A percentile compares a stretch with the other conserved stretches of the same genome.
Conservation (phyloP, 305 asterid species). For the Fraxinus xanthoxyloides region DNA sequence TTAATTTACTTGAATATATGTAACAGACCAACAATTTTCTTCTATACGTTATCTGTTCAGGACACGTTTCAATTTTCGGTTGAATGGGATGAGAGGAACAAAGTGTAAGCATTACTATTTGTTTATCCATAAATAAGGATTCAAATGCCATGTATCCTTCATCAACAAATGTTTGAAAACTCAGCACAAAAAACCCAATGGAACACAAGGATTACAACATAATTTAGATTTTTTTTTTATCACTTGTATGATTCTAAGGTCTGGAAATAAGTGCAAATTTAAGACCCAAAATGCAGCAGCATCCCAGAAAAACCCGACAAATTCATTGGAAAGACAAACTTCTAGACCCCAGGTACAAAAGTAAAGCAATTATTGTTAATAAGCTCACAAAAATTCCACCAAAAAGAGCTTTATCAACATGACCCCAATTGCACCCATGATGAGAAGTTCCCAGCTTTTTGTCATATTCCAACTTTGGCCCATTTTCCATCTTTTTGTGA, state of each 20-base stretch:
- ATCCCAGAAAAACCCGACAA: background rate
- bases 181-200: slow-evolving; percentile 10
- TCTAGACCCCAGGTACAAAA: slow-evolving; percentile 34
- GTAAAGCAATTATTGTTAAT: slow-evolving; percentile 39
- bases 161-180: background rate
- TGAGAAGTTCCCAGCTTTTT: slow-evolving; percentile 26
- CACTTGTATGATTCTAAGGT: background rate
- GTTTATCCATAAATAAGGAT: slow-evolving; percentile 21
- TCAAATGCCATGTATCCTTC: slow-evolving; percentile 1
- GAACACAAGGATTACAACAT: slow-evolving; percentile 4
- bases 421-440: slow-evolving; percentile 33
- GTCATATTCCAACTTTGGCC: slow-evolving; percentile 20
- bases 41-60: background rate
- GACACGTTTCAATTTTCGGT: slow-evolving; percentile 17
- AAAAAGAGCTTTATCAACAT: slow-evolving; percentile 51
- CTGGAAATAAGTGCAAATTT: background rate
- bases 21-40: slow-evolving; percentile 20
- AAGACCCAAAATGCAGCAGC: background rate
- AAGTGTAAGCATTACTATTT: slow-evolving; percentile 22
- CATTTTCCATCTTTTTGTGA: slow-evolving; percentile 27
- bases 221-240: background rate
- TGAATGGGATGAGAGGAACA: slow-evolving; percentile 20
- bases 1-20: slow-evolving; percentile 6
- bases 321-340: slow-evolving; percentile 12
- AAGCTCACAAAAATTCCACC: slow-evolving; percentile 50